A percentile compares a stretch with the other conserved stretches of the same genome.
Conservation (phyloP, 2,329 filamentous ascomycete species). For the Trichophyton schoenleinii region DNA sequence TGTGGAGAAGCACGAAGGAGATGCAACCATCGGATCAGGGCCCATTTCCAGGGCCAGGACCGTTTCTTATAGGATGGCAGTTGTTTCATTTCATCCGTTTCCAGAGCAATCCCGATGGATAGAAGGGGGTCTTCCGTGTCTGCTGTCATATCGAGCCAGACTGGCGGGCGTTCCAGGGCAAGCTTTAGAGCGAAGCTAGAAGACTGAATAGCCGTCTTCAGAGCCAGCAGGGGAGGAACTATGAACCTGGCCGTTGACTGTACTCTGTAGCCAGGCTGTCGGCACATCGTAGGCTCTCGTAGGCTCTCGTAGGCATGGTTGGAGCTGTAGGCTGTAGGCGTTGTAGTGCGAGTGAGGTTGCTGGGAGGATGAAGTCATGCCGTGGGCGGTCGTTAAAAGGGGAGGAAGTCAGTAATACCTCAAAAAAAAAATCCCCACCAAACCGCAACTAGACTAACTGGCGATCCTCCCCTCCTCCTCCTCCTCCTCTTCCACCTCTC, state of each 20-base stretch:
- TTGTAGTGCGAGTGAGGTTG: neutral
- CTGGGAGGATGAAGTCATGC: neutral
- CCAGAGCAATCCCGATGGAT: neutral
- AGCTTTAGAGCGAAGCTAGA: neutral
- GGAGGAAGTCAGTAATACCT: neutral
- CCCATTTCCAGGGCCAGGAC: neutral
- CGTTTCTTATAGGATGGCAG: neutral
- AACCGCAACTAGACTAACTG: neutral
- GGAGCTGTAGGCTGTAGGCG: neutral
- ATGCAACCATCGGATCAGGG: neutral
- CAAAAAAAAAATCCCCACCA: neutral
- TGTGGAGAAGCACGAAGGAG: neutral
- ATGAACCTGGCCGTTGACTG: too few species aligned
- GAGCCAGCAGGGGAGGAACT: neutral
- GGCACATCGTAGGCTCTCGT: too few species aligned
- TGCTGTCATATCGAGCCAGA: neutral
- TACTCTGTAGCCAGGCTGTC: too few species aligned
- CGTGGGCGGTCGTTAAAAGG: neutral
- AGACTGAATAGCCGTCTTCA: neutral
- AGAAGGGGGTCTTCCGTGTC: neutral
- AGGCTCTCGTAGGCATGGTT: neutral
- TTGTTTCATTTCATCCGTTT: neutral
- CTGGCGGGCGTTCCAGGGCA: neutral
- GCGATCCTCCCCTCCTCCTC: conserved; percentile 1
- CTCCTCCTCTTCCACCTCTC: neutral